Evolutionary conservation across 2,329 filamentous ascomycete genomes (phyloP), one percentile per base, ranked within the genome.

Genomic region (Juglanconis sp.): DNA sequence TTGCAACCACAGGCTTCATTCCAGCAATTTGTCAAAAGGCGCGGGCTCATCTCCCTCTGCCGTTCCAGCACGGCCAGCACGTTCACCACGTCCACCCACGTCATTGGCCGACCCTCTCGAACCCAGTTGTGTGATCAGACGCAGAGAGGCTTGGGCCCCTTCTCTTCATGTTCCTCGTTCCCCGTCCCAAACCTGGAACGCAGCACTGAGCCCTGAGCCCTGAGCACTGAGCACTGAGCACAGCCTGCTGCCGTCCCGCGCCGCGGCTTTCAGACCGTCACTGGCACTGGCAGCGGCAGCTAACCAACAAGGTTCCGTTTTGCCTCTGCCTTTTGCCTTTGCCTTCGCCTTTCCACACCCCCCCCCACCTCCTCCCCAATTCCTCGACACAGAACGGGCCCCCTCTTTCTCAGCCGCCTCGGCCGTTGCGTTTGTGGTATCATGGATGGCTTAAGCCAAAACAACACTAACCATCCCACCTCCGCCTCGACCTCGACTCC

Each of bases 361-460:
- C 51, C 47, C 59, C 50, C 49, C 24, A 24, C 24, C 24, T 24
- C 24, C 24, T 24, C 24, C 24, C 24, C 24, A 24, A 24, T 24
- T 24, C 24, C 24, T 24, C 24, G 24, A 24, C 24, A 24, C 24
- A 24, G 24, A 24, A 24, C 24, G 24, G 24, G 2, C 24, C 49
- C 31, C 32, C 31, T 44, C 17, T 35, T 31, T 42, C 35, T 35
- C 40, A 55, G 53, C 53, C 53, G 53, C 53, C 53, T 55, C 53
- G 52, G 57, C 59, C 60, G 60, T 56, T 62, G 59, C 55, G 54
- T 46, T 61, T 42, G 59, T 60, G 57, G 69, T 71, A 79, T 75
- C 76, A 81, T 81, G 79, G 79, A 81, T 72, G 67, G 67, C 62
- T 65, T 67, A 56, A 73, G 72, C 70, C 75, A 72, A 68, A 73